Evolutionary conservation across 2,329 filamentous ascomycete species (phyloP).

Genomic region (Penicillium rolfsii): DNA sequence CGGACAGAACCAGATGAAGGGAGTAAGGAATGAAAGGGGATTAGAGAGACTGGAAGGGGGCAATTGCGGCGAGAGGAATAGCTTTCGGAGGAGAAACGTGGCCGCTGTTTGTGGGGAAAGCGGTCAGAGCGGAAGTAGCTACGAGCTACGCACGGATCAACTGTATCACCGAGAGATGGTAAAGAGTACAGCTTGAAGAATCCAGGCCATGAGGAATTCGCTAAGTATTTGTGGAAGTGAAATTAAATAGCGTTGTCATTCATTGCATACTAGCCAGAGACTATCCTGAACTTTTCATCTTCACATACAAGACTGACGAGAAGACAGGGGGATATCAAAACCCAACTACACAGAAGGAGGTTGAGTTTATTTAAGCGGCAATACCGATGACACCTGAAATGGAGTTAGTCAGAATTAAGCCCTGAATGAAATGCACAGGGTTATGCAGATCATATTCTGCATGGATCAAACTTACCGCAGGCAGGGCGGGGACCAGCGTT

Average conservation of each 20-base stretch:
- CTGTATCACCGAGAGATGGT: not conserved
- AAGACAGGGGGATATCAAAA: conserved; percentile 15
- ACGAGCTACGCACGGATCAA: conserved; percentile 5
- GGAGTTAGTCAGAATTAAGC: conserved; percentile 12
- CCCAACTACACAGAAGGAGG: conserved; percentile 21
- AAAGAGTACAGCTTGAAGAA: not conserved
- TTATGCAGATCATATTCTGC: too few relatives aligned
- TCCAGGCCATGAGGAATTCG: too few relatives aligned
- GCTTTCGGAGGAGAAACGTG: conserved; percentile 37
- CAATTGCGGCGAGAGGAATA: conserved; percentile 18
- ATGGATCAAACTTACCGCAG: conserved; percentile 69
- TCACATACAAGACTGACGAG: conserved; percentile 2
- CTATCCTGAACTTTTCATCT: conserved; percentile 30
- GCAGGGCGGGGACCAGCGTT: conserved; percentile 93
- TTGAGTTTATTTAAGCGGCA: conserved; percentile 61
- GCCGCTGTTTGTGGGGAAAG: conserved; percentile 37
- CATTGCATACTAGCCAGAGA: conserved; percentile 29
- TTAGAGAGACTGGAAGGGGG: conserved; percentile 12
- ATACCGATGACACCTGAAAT: conserved; percentile 81
- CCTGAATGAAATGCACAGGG: too few relatives aligned
- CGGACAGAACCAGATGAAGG: conserved; percentile 14
- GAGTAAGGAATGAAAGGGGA: conserved; percentile 14
- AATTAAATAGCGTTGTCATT: conserved; percentile 15
- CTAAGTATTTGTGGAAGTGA: not conserved
- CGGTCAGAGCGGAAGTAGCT: conserved; percentile 28